Evolutionary conservation across 495 filamentous ascomycete species (phyloP), one percentile per base, ranked within the genome.

Genomic region (Aspergillus mulundensis): DNA sequence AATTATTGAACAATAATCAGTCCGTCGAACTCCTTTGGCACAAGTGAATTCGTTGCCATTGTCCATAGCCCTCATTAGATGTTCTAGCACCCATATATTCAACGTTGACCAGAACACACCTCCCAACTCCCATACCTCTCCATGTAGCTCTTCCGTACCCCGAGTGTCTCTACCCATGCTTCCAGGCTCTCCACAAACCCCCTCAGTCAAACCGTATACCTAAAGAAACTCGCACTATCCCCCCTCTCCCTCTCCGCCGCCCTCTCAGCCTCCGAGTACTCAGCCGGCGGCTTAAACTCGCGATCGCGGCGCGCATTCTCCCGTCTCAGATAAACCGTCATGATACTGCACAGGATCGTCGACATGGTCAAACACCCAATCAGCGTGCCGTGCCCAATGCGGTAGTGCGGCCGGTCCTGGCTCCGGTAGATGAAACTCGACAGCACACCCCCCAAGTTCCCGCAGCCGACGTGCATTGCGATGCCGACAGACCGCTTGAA

Each of bases 391-490:
- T 60, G 57, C 7, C 57, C 57, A 4, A 41, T 34, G n/a, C 34
- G 24, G 19, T 45, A 60, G 8, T 46, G 21, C 5, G 57, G 57
- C 14, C 30, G 19, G 32, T 60, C 57, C 25, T 45, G 14, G 2
- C 16, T 46, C 2, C 42, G 57, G 21, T 55, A 60, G 52, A 60
- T 55, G 39, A 50, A 55, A 28, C 38, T 36, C 8, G 57, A 55
- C 0, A 60, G 8, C 3, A 49, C 52, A 46, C 57, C 57, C 12
- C 52, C 52, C 0, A 60, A 32, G 36, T 55, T 60, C 1, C 57
- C 57, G 45, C 24, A 60, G 16, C 51, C 51, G 25, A 60, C 52
- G n/a, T 55, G 52, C 51, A 60, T 60, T 3, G 51, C 51, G 25
- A 60, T 50, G 1, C 51, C 52, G 12, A 60, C 51, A 20, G 51